These are phyloP conservation scores for Stipa capillata DNA, from an alignment of 176 grass and related monocot species.

Conservation along the genomic window DNA sequence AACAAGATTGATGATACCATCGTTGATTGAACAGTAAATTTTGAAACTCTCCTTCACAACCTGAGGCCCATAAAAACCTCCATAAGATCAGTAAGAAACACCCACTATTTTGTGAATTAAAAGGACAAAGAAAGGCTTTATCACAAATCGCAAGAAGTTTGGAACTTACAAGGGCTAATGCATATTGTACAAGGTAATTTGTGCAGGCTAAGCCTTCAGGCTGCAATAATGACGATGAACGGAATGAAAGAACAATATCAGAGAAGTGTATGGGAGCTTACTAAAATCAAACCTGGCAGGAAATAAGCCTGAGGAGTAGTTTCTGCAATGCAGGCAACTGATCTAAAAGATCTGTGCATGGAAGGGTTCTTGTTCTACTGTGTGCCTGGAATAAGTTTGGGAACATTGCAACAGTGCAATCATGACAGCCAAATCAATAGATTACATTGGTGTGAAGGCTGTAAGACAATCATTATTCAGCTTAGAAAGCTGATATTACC, in stretches of 20 bases:
- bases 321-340: constrained; percentile 91
- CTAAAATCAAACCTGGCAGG: constrained; percentile 55
- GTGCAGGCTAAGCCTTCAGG: constrained; percentile 69
- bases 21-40: constrained; percentile 93
- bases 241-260: neutral
- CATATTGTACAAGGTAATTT: constrained; percentile 81
- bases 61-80: constrained; percentile 33
- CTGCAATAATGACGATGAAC: constrained; percentile 42
- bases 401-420: neutral
- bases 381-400: constrained; percentile 56
- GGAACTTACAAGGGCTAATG: constrained; percentile 71
- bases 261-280: neutral
- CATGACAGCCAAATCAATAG: neutral
- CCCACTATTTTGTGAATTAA: neutral
- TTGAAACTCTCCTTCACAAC: constrained; percentile 98
- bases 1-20: constrained; percentile 97
- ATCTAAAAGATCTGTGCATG: constrained; percentile 61
- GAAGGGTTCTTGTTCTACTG: constrained; percentile 83
- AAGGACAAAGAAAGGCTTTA: neutral
- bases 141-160: neutral
- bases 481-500: constrained; percentile 25
- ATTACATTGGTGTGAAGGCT: neutral
- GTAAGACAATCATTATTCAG: neutral
- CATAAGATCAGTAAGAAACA: constrained; percentile 18
- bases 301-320: constrained; percentile 72